Percentiles rank a stretch among this genome's conserved stretches.
Evolutionary conservation across 2,329 filamentous ascomycete species (phyloP).

Genomic region (Verticillium albo-atrum): DNA sequence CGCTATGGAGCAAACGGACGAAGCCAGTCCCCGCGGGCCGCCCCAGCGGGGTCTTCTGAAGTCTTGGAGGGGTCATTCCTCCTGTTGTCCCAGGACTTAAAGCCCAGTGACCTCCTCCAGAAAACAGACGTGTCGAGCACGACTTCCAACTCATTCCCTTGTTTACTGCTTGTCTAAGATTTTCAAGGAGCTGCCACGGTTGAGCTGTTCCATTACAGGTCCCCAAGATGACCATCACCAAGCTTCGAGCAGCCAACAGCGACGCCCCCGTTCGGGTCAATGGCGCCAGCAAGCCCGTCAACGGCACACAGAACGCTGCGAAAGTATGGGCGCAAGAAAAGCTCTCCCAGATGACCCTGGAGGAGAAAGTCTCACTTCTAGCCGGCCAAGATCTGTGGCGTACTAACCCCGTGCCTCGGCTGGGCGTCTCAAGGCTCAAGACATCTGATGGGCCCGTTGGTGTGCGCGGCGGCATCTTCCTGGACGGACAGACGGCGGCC

Average conservation of each 20-base stretch:
- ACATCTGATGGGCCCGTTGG: constrained; percentile 16
- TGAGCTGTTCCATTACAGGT: too few species aligned
- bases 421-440: constrained; percentile 12
- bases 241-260: neutral
- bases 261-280: neutral
- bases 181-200: too few species aligned
- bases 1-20: too few species aligned
- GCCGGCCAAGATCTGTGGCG: constrained; percentile 9
- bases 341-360: neutral
- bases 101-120: too few species aligned
- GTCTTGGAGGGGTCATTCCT: too few species aligned
- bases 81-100: too few species aligned
- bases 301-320: neutral
- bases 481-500: constrained; percentile 9
- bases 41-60: too few species aligned
- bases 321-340: neutral
- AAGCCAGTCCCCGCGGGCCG: too few species aligned
- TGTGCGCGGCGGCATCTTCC: constrained; percentile 12
- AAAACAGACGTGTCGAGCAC: too few species aligned
- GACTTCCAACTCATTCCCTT: too few species aligned
- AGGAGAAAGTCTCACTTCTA: constrained; percentile 11
- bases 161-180: too few species aligned
- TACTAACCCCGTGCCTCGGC: constrained; percentile 9
- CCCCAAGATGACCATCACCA: neutral
- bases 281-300: neutral